Base-by-base conservation (phyloP, 768 basidiomycete species). In the Phylloporus arenicola region DNA sequence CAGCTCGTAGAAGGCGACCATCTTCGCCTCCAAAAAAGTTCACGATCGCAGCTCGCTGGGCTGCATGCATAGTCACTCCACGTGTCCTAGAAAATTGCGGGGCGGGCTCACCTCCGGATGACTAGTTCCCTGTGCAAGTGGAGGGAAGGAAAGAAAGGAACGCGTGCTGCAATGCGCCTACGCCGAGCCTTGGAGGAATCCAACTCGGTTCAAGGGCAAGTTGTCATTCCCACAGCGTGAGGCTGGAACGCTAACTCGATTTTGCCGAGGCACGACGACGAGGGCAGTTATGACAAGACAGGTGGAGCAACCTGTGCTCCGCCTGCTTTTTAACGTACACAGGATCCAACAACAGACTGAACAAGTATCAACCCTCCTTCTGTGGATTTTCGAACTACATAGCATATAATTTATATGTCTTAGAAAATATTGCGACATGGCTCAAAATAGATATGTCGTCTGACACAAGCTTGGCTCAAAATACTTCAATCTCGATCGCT, bases 1-100 rank as follows among this genome's bases (percentile, higher is more conserved):
- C n/a, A 64, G 51, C 53, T 76, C 73, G 47, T 75, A 75, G 60
- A 76, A 75, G 43, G 55, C 56, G 27, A 57, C 45, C 68, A 68
- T 69, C 24, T 24, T 52, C 29, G 33, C 29, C 39, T 20, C 22
- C 4, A 24, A 54, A 6, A 24, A 24, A 29, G 17, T 22, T 24
- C 12, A 45, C 29, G 3, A 19, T 29, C 30, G 3, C 37, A 6
- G 35, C 22, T 11, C 19, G 1, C 35, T 33, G 47, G 29, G 29
- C 12, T n/a, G n/a, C n/a, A n/a, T 12, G 13, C 43, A 12, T 29
- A 19, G 6, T 19, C n/a, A 40, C 30, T 55, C 46, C 48, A 22
- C 4, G 27, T 27, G 17, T 16, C 25, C 29, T 20, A 11, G 20
- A 22, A 31, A 25, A 29, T 30, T 33, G 5, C 16, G 17, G 17